Evolutionary conservation across 768 basidiomycete species (phyloP).

Genomic region (Auricularia sp.): DNA sequence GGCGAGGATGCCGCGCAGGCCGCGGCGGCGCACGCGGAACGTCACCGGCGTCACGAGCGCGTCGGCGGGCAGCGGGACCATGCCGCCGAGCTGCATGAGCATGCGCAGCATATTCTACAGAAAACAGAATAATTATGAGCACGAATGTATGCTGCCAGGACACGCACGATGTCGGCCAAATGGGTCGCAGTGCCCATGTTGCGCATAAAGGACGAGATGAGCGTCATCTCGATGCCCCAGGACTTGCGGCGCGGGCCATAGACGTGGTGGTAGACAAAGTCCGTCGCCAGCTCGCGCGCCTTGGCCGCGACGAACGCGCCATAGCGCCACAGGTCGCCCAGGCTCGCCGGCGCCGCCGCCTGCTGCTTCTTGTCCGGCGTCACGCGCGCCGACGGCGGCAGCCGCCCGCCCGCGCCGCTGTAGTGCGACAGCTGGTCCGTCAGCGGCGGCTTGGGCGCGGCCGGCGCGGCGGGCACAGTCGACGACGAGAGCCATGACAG

Average conservation of each 20-base stretch:
- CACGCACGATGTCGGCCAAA: slow-evolving; percentile 70
- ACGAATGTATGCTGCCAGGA: no score
- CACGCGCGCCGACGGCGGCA: slow-evolving; percentile 66
- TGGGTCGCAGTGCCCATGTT: slow-evolving; percentile 73
- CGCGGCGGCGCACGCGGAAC: slow-evolving; percentile 65
- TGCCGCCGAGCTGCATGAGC: slow-evolving; percentile 68
- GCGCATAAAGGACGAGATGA: slow-evolving; percentile 76
- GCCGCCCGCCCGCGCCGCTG: slow-evolving; percentile 18
- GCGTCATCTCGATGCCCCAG: slow-evolving; percentile 94
- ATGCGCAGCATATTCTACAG: slow-evolving; percentile 39
- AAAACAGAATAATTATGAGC: no score
- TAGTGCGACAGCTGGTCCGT: slow-evolving; percentile 2
- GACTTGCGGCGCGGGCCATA: slow-evolving; percentile 82
- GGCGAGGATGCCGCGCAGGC: slow-evolving; percentile 70
- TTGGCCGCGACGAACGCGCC: slow-evolving; percentile 52
- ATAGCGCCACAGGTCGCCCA: slow-evolving; percentile 69
- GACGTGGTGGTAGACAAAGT: slow-evolving; percentile 68
- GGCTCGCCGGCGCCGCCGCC: slow-evolving; percentile 41
- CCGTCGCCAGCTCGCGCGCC: slow-evolving; percentile 49
- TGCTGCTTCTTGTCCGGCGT: slow-evolving; percentile 56
- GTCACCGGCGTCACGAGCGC: slow-evolving; percentile 92
- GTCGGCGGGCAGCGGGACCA: slow-evolving; percentile 82
- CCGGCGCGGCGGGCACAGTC: neutral
- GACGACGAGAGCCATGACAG: neutral
- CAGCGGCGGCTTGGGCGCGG: neutral